Base-by-base conservation (phyloP, 805 yeast species). In the Candida saitoana region DNA sequence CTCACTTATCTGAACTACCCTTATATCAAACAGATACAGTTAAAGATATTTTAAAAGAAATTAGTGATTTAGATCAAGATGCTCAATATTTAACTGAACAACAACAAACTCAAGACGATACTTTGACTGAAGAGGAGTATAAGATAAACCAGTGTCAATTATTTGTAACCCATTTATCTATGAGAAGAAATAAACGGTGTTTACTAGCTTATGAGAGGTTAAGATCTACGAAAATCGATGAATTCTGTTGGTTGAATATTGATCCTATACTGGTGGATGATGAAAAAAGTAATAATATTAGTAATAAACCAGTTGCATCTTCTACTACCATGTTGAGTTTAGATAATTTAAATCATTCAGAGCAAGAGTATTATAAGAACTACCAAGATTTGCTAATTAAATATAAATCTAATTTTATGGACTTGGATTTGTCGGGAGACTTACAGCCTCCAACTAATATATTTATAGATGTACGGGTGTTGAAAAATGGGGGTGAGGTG, bases 401-500 rank as follows among this genome's bases (percentile, higher is more conserved):
- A 47, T 80, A 83, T 63, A 90, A 87, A 56, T 86, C 93, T 7
- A 76, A 77, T 3, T 79, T 87, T 63, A 76, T 87, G 0, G 96
- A 89, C 49, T 65, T 91, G 14, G 99, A 93, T 55, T 65, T 93
- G 18, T 79, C 91, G 20, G 98, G 97, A 0, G 80, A 87, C n/a
- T 57, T 93, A 50, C 86, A 77, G 17, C 99, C 99, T 0, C 98
- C 99, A 1, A 77, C 76, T 29, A 95, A 88, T 50, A 85, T 93
- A 20, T 93, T 91, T 52, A 86, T 91, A 7, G 99, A 91, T 55
- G 98, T 93, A 3, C 69, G 99, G 44, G 98, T 91, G 5, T 63
- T 91, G 39, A 85, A 85, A 58, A 95, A 91, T 54, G 97, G 96
- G 0, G 99, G 99, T 1, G 98, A 93, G 57, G 88, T 91, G 27